Conservation (phyloP, 169 alveolate genomes). For the Plasmodium fragile region DNA sequence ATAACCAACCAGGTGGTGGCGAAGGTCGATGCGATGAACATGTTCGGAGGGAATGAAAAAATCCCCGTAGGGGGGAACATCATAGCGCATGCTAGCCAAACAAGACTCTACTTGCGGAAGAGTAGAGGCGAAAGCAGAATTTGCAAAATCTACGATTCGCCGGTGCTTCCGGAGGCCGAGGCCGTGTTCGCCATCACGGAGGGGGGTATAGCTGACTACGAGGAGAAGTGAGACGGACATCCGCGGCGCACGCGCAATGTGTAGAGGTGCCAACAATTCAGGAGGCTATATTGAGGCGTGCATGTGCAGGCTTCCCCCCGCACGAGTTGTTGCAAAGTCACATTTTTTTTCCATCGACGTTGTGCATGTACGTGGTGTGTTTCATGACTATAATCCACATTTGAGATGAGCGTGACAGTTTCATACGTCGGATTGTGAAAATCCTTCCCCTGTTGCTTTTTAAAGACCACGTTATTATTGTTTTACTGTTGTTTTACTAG, state of each 20-base stretch:
- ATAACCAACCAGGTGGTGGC: constrained; percentile 97
- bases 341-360: not conserved
- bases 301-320: not conserved
- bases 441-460: not conserved
- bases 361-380: not conserved
- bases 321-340: not conserved
- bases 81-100: constrained; percentile 99
- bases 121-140: constrained; percentile 95
- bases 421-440: not conserved
- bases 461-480: not conserved
- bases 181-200: constrained; percentile 94
- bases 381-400: not conserved
- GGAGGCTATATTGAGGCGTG: not conserved
- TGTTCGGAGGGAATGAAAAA: constrained; percentile 88
- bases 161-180: constrained; percentile 98
- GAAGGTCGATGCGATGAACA: constrained; percentile 92
- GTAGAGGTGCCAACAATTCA: no score
- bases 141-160: constrained; percentile 97
- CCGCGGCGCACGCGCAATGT: not conserved
- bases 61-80: constrained; percentile 98
- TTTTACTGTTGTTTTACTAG: not conserved
- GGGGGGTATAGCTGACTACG: constrained; percentile 94
- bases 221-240: constrained; percentile 74
- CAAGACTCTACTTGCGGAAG: constrained; percentile 94
- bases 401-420: not conserved